Percentiles rank a stretch among this genome's conserved stretches.
phyloP scores from a whole-genome alignment of 192 early-diverging fungal species.

The Linderina pennispora region DNA sequence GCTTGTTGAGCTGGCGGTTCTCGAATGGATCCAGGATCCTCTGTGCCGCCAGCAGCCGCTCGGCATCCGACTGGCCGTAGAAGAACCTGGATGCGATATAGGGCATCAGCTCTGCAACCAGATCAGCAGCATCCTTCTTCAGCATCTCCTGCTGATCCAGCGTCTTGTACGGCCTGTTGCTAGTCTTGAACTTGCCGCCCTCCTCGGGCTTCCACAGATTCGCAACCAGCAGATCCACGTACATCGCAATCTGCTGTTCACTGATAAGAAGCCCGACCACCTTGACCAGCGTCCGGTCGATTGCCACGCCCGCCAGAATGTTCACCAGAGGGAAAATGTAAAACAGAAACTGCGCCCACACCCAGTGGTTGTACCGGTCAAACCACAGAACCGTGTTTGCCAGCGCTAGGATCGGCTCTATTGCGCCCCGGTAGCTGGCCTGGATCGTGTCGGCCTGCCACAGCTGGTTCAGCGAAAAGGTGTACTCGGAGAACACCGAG shows the following conservation, averaged over 20 bases:
- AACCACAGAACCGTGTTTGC: slow-evolving; percentile 27
- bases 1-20: slow-evolving; percentile 47
- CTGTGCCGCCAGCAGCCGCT: slow-evolving; percentile 28
- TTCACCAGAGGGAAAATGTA: slow-evolving; percentile 45
- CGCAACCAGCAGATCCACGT: slow-evolving; percentile 17
- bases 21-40: slow-evolving; percentile 45
- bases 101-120: slow-evolving; percentile 38
- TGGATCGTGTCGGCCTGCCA: slow-evolving; percentile 28
- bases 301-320: slow-evolving; percentile 36
- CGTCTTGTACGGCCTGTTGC: slow-evolving; percentile 38
- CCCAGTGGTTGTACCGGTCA: slow-evolving; percentile 44
- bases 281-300: slow-evolving; percentile 40
- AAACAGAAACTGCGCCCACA: slow-evolving; percentile 43
- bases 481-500: slow-evolving; percentile 43
- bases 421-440: slow-evolving; percentile 31
- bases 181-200: slow-evolving; percentile 24
- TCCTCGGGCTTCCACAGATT: slow-evolving; percentile 41
- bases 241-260: slow-evolving; percentile 38
- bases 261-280: slow-evolving; percentile 27
- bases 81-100: slow-evolving; percentile 38
- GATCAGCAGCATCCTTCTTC: slow-evolving; percentile 26
- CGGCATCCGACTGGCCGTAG: slow-evolving; percentile 28
- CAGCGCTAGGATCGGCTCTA: slow-evolving; percentile 25
- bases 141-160: slow-evolving; percentile 40
- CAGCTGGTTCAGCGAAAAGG: slow-evolving; percentile 46